These are phyloP conservation scores for Colletotrichum sp. DNA, from an alignment of 2,329 filamentous ascomycete genomes.

Conservation along the genomic window DNA sequence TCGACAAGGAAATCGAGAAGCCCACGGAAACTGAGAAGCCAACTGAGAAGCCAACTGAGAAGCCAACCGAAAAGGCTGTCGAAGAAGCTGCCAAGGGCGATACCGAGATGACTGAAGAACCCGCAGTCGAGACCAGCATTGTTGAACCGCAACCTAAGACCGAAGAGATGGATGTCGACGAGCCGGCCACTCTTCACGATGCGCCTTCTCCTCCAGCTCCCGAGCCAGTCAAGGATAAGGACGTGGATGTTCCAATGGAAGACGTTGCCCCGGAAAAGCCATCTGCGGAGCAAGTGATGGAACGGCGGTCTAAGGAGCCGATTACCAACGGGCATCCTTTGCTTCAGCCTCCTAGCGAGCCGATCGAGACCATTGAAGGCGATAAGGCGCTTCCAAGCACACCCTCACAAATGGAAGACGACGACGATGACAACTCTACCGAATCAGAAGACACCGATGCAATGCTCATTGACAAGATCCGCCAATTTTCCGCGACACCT, in stretches of 20 bases:
- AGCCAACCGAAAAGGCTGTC: neutral
- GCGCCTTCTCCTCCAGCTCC: neutral
- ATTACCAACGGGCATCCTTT: neutral
- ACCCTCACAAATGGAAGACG: constrained; percentile 50
- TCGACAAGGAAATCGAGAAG: neutral
- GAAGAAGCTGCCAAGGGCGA: constrained; percentile 2
- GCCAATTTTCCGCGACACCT: constrained; percentile 59
- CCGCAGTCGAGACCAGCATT: neutral
- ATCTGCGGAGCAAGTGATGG: constrained; percentile 1
- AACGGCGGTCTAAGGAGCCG: neutral
- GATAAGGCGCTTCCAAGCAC: constrained; percentile 41
- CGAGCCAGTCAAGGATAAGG: neutral
- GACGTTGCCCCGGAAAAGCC: constrained; percentile 29
- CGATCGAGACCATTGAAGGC: constrained; percentile 27
- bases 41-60: neutral
- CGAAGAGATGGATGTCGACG: constrained; percentile 47
- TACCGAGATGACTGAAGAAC: constrained; percentile 16
- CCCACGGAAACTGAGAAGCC: neutral
- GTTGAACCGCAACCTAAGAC: constrained; percentile 36
- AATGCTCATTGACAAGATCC: constrained; percentile 52
- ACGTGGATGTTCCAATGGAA: constrained; percentile 24
- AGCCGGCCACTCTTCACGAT: constrained; percentile 3
- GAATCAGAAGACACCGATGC: constrained; percentile 60
- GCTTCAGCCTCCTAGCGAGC: constrained; percentile 11
- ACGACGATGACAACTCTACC: constrained; percentile 58